These are phyloP conservation scores for Trypanosoma scelopori DNA, from an alignment of 208 protist species.

Conservation along the genomic window DNA sequence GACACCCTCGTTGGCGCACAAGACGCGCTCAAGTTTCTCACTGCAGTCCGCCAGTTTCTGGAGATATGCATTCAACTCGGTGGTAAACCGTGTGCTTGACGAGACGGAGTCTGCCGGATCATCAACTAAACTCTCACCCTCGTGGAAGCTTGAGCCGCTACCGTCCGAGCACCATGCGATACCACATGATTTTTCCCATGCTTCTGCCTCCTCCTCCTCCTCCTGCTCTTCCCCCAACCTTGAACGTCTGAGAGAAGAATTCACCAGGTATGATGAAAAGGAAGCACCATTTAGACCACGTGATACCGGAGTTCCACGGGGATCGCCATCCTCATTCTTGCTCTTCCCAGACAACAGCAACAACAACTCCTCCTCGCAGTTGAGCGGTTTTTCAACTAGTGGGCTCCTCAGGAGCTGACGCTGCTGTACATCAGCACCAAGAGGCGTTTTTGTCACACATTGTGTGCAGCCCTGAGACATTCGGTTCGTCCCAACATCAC, in stretches of 20 bases:
- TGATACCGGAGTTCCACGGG: neutral
- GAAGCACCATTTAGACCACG: neutral
- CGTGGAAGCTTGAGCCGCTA: neutral
- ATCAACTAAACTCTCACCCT: neutral
- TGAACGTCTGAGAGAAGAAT: constrained; percentile 2
- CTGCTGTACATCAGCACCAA: too few relatives aligned
- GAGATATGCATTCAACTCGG: neutral
- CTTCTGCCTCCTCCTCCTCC: too few relatives aligned
- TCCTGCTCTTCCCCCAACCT: too few relatives aligned
- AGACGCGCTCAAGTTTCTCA: neutral
- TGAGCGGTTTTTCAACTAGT: too few relatives aligned
- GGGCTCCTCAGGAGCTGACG: too few relatives aligned
- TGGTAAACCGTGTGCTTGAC: neutral
- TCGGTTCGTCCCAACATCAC: too few relatives aligned
- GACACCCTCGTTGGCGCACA: neutral
- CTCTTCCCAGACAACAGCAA: too few relatives aligned
- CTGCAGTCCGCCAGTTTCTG: constrained; percentile 7
- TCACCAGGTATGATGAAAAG: constrained; percentile 16
- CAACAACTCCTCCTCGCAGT: too few relatives aligned
- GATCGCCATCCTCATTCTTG: too few relatives aligned
- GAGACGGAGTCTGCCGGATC: neutral
- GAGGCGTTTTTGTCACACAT: too few relatives aligned
- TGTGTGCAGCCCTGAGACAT: too few relatives aligned
- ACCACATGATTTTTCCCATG: neutral
- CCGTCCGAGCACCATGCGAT: too few relatives aligned